Conservation (phyloP, 176 grass and related monocot genomes). For the Triticum timopheevii region DNA sequence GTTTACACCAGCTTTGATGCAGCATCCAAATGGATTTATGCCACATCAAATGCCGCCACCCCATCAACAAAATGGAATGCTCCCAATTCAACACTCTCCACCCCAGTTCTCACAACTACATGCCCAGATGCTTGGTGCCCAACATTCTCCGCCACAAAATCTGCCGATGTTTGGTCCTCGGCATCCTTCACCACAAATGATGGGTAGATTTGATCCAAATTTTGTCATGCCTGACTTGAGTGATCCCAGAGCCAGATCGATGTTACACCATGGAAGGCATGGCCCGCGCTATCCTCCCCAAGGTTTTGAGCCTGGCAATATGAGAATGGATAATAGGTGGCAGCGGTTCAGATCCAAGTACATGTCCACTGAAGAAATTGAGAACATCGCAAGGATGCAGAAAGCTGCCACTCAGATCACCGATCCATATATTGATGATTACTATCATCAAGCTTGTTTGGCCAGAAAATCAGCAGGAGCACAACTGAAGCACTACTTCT, state of each 20-base stretch:
- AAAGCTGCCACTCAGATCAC: conserved; percentile 71
- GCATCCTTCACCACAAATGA: conserved; percentile 51
- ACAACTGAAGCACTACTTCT: conserved; percentile 65
- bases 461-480: conserved; percentile 60
- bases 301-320: conserved; percentile 40
- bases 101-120: conserved; percentile 44
- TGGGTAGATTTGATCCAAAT: conserved; percentile 52
- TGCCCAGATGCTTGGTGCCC: conserved; percentile 32
- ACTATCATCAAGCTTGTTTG: conserved; percentile 86
- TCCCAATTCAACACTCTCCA: conserved; percentile 45
- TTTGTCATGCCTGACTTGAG: conserved; percentile 48
- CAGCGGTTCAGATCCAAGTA: conserved; percentile 55
- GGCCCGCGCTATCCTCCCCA: conserved; percentile 42
- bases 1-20: conserved; percentile 33
- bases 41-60: conserved; percentile 23
- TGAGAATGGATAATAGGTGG: conserved; percentile 57
- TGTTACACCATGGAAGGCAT: conserved; percentile 38
- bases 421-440: conserved; percentile 87
- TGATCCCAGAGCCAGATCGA: conserved; percentile 51
- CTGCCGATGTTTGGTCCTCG: conserved; percentile 37
- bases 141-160: conserved; percentile 26
- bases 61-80: conserved; percentile 37
- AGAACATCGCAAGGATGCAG: conserved; percentile 75
- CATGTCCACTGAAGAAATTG: conserved; percentile 79
- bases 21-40: conserved; percentile 39